A percentile compares a stretch with the other conserved stretches of the same genome.
Conservation (phyloP, 345 rosid genomes). For the Salix brachista region DNA sequence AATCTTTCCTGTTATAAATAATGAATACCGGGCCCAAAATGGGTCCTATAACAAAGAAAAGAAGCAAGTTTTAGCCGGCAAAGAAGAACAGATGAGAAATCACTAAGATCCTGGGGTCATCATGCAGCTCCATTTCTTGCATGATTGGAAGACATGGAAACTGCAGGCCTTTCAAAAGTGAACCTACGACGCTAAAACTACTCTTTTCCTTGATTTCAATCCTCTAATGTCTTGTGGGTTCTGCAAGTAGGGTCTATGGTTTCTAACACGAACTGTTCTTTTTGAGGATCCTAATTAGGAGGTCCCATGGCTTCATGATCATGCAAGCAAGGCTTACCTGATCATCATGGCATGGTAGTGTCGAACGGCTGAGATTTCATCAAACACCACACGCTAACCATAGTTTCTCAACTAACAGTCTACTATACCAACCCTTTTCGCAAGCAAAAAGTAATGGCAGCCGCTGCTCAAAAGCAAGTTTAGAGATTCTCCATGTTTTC, state of each 20-base stretch:
- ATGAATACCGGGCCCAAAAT: not conserved
- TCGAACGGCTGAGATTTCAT: not conserved
- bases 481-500: conserved; percentile 6
- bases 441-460: not conserved
- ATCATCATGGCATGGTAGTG: not conserved
- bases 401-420: not conserved
- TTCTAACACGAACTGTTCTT: conserved; percentile 7
- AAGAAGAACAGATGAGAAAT: conserved; percentile 4
- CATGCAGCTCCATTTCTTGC: not conserved
- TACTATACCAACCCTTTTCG: not conserved
- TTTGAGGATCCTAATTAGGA: not conserved
- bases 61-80: not conserved
- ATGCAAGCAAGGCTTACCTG: not conserved
- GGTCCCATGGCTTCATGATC: not conserved
- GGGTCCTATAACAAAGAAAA: not conserved
- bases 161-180: not conserved
- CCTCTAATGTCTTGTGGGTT: not conserved
- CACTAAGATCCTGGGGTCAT: conserved; percentile 16
- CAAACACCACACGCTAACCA: not conserved
- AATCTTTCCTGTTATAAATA: not conserved
- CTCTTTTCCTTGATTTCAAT: conserved; percentile 12
- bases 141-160: conserved; percentile 12
- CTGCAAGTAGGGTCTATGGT: conserved; percentile 2
- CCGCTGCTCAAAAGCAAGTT: not conserved
- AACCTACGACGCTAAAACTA: not conserved